Evolutionary conservation across 2,329 filamentous ascomycete genomes (phyloP).

Genomic region (Cadophora sp.): DNA sequence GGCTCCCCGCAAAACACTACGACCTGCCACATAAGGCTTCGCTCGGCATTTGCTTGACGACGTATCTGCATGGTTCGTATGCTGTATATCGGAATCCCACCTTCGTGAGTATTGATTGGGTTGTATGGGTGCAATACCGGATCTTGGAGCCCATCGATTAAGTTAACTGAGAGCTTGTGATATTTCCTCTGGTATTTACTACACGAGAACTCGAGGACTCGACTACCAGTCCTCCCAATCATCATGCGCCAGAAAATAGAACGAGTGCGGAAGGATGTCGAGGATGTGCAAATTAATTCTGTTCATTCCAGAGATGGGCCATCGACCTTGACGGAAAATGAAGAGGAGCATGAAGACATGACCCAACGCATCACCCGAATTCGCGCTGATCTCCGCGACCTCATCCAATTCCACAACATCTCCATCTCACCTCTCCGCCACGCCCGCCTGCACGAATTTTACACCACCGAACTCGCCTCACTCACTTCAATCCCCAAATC

Average conservation of each 20-base stretch:
- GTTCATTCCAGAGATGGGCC: not conserved
- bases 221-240: too few species aligned
- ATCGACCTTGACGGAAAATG: not conserved
- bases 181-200: too few species aligned
- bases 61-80: not conserved
- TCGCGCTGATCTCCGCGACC: constrained; percentile 52
- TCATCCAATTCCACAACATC: constrained; percentile 57
- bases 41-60: not conserved
- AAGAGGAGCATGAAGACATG: constrained; percentile 43
- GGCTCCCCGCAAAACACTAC: not conserved
- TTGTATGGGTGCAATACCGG: too few species aligned
- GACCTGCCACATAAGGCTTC: constrained; percentile 13
- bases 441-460: constrained; percentile 50
- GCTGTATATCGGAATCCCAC: not conserved
- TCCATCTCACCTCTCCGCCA: constrained; percentile 51
- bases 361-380: constrained; percentile 53
- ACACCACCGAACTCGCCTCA: constrained; percentile 47
- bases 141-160: too few species aligned
- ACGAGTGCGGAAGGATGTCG: not conserved
- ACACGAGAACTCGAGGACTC: too few species aligned
- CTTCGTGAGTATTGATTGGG: not conserved
- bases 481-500: constrained; percentile 45
- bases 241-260: constrained; percentile 13
- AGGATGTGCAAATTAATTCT: not conserved
- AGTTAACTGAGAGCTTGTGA: too few species aligned